Base-by-base conservation (phyloP, 768 basidiomycete genomes). In the Cystobasidiopsis lactophilus region DNA sequence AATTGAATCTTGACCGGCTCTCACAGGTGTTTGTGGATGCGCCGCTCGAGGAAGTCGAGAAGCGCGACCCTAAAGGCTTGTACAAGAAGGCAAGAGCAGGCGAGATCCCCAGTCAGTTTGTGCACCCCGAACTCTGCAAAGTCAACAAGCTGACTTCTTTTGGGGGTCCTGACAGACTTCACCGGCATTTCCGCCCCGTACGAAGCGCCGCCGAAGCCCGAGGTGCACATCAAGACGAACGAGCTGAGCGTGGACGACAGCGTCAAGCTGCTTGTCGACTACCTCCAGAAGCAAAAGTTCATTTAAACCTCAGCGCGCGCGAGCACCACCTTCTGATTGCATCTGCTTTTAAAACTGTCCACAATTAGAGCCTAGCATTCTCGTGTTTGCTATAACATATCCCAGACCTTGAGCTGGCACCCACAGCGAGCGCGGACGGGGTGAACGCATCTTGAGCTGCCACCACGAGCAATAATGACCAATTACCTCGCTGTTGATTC, bases 161-260 rank as follows among this genome's bases (percentile, higher is more conserved):
- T 29, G 21, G n/a, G 29, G 14, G 2, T n/a, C n/a, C n/a, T 16
- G 33, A 2, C 63, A 96, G 93, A 96, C 52, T 98, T 98, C 69
- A 96, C 93, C 44, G 93, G 93, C 5, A 81, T 96, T 65, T 89
- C 86, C 21, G 85, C 93, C 4, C 93, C 93, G 18, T 96, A 96
- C 66, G 93, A 96, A 68, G 75, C 78, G 4, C 93, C 93, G 18
- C 71, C 72, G 52, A 68, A 69, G 14, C 80, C 93, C 40, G 93
- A 96, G 68, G 75, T 98, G 55, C 86, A 89, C 69, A 81, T 98
- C 67, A 78, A 75, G 64, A 96, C 91, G 2, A 75, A 83, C 63
- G 73, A 88, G 66, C 73, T 72, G 24, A 76, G 80, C 60, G 80
- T 96, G 31, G 70, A 73, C 23, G 76, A 79, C 52, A 79, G 84